Evolutionary conservation across 1,139 yeast genomes (phyloP), one percentile per base, ranked within the genome.

Genomic region (Hyphopichia fennica): DNA sequence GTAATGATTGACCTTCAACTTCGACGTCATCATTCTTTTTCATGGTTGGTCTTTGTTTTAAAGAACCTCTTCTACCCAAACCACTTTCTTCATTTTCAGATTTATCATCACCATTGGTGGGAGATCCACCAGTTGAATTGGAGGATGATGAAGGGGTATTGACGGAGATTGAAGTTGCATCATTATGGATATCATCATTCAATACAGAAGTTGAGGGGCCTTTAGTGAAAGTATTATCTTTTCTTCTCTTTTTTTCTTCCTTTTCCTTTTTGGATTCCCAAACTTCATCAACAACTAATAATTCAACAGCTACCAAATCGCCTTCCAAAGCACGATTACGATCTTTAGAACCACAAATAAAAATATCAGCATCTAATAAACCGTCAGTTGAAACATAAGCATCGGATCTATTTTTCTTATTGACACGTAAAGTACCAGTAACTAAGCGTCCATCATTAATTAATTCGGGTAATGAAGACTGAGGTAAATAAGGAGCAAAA

Each of bases 371-470:
- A 65, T 93, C 99, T 49, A 93, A 75, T 35, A 91, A 77, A 2
- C 97, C 97, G 60, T 91, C 97, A 0, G 98, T 93, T 4, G 97
- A 84, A 15, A 93, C 98, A 65, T 95, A 93, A 1, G 99, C 99
- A 65, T 93, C 99, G 1, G 96, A 88, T 56, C 99, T 79, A 63
- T 93, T 93, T 67, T 93, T 93, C 62, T 90, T 90, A 67, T 93
- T 93, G 41, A 93, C 99, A 52, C 99, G 79, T 54, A 93, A 74
- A 19, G 87, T 84, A 53, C 99, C 99, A 4, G 96, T 85, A 7
- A 93, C 99, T 45, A 93, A 75, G 48, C 91, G 79, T 18, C 99
- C 99, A 50, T 93, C 97, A 49, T 81, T 82, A 41, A 93, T 83
- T 48, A 93, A 74, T 25, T 85, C 95, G 1, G 99, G 98, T 42